These are phyloP conservation scores for Dactylella cylindrospora DNA, from an alignment of 2,329 filamentous ascomycete genomes.

Conservation along the genomic window DNA sequence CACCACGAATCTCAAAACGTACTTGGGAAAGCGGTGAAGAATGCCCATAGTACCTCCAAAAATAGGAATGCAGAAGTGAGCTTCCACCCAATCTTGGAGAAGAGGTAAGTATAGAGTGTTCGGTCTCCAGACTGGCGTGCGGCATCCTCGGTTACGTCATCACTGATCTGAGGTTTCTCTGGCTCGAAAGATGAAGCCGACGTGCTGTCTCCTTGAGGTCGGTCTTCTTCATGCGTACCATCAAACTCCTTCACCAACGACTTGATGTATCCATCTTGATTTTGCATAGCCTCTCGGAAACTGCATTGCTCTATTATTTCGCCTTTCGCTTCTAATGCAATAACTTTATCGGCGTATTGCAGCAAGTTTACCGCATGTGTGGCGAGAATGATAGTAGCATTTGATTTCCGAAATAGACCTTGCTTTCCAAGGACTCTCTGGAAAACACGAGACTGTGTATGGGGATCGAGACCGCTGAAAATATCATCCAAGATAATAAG, in stretches of 20 bases:
- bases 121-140: constrained; percentile 49
- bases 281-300: constrained; percentile 52
- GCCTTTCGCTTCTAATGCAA: constrained; percentile 52
- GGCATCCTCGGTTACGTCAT: constrained; percentile 22
- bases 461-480: constrained; percentile 53
- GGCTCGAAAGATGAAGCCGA: neutral
- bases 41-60: constrained; percentile 43
- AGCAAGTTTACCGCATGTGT: constrained; percentile 53
- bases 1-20: constrained; percentile 24
- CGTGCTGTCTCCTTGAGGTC: constrained; percentile 10
- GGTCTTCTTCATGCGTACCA: constrained; percentile 3
- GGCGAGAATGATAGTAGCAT: constrained; percentile 52
- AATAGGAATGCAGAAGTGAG: constrained; percentile 43
- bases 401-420: constrained; percentile 48
- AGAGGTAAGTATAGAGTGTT: constrained; percentile 51
- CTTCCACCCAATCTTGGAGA: constrained; percentile 41
- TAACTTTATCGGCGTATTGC: constrained; percentile 53
- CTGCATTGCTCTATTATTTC: constrained; percentile 53
- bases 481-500: constrained; percentile 53
- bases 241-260: constrained; percentile 5
- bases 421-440: constrained; percentile 49
- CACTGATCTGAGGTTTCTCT: neutral
- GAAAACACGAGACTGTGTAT: constrained; percentile 53
- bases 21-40: constrained; percentile 50
- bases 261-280: constrained; percentile 50